Percentiles rank a stretch among this genome's conserved stretches.
Conservation (phyloP, 139 green algal genomes). For the Tetraselmis chui region DNA sequence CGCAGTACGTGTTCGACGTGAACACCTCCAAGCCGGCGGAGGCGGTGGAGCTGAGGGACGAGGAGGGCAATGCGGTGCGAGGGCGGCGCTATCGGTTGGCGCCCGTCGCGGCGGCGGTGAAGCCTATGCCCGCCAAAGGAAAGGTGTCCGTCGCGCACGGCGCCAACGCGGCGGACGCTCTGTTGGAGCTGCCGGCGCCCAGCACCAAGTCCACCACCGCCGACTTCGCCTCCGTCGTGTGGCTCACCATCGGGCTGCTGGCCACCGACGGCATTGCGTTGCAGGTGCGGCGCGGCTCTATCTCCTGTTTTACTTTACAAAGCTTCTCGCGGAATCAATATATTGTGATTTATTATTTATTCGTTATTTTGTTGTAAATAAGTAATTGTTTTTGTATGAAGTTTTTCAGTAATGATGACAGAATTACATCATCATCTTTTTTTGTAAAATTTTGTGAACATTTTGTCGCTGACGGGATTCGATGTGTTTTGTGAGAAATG, state of each 20-base stretch:
- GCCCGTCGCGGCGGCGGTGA: neutral
- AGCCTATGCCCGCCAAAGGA: conserved; percentile 23
- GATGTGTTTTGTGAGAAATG: too few species aligned
- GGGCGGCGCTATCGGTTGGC: conserved; percentile 15
- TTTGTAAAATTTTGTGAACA: neutral
- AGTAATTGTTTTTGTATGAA: too few species aligned
- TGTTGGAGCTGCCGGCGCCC: conserved; percentile 24
- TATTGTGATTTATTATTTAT: neutral
- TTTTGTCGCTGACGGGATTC: too few species aligned
- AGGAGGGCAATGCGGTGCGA: neutral
- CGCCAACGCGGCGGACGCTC: conserved; percentile 14
- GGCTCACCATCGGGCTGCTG: conserved; percentile 42
- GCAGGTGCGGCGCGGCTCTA: conserved; percentile 15
- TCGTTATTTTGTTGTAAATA: neutral
- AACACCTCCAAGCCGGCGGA: conserved; percentile 22
- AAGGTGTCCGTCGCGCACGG: conserved; percentile 26
- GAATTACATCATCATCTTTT: neutral
- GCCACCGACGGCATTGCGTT: conserved; percentile 32
- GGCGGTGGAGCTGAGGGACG: conserved; percentile 14
- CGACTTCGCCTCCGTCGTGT: conserved; percentile 25
- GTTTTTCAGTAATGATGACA: neutral
- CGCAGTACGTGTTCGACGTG: conserved; percentile 21
- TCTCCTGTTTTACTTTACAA: neutral
- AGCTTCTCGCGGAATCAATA: neutral
- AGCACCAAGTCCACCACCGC: conserved; percentile 21